Conservation (phyloP, 768 basidiomycete genomes). For the Ramaria sp. region DNA sequence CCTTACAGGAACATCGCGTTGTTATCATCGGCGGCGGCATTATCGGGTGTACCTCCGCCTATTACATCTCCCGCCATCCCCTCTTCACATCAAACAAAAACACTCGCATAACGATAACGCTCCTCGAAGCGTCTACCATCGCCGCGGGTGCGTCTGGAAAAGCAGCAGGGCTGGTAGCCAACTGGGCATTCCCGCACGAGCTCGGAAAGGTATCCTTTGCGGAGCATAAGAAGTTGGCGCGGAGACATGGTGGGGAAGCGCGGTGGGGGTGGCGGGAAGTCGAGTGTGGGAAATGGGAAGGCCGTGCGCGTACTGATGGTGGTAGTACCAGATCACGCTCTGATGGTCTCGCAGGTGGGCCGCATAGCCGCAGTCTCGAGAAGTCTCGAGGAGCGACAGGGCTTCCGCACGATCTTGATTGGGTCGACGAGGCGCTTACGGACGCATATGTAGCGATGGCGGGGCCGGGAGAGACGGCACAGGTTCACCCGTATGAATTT, state of each 20-base stretch:
- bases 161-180: conserved; percentile 75
- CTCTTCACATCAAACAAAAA: conserved; percentile 26
- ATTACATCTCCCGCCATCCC: conserved; percentile 59
- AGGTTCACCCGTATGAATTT: conserved; percentile 69
- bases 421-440: conserved; percentile 39
- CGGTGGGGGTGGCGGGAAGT: conserved; percentile 83
- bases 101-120: no score
- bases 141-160: conserved; percentile 81
- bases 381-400: conserved; percentile 31
- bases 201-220: conserved; percentile 60
- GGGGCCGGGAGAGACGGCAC: conserved; percentile 46
- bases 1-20: conserved; percentile 25
- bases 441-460: conserved; percentile 53
- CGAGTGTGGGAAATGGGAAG: conserved; percentile 62
- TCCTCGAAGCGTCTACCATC: conserved; percentile 61
- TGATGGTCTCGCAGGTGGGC: conserved; percentile 10
- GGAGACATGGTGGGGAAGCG: conserved; percentile 52
- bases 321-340: background rate
- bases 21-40: conserved; percentile 82
- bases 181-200: conserved; percentile 72
- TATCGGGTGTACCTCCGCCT: conserved; percentile 75
- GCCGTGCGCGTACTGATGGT: conserved; percentile 25
- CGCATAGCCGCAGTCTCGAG: conserved; percentile 42
- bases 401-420: conserved; percentile 23
- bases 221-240: conserved; percentile 65